Percentiles rank a stretch among this genome's conserved stretches.
Evolutionary conservation across 768 basidiomycete genomes (phyloP).

Genomic region (Tylopilus intermedius): DNA sequence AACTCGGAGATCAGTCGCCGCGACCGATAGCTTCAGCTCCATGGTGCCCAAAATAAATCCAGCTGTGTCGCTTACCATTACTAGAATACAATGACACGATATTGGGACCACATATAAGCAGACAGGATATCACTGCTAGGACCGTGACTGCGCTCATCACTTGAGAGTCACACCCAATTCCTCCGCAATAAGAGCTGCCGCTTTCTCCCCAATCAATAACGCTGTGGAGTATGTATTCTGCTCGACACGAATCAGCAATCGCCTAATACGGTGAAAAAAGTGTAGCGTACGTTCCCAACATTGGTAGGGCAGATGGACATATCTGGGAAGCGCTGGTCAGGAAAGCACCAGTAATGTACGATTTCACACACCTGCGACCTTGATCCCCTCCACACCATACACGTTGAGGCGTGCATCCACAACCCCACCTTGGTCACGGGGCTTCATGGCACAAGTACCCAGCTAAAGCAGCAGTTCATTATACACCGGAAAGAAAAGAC

Average conservation of each 20-base stretch:
- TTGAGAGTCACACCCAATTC: slow-evolving; percentile 30
- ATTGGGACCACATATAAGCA: no score
- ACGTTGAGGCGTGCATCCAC: slow-evolving; percentile 59
- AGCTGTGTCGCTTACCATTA: no score
- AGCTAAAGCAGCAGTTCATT: slow-evolving; percentile 33
- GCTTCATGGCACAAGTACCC: slow-evolving; percentile 69
- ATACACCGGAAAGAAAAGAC: not conserved
- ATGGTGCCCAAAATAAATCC: no score
- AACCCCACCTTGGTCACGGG: slow-evolving; percentile 53
- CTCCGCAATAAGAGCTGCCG: slow-evolving; percentile 53
- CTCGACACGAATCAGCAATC: not conserved
- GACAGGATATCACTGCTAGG: no score
- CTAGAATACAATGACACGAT: no score
- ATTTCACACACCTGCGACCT: slow-evolving; percentile 47
- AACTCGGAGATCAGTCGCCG: no score
- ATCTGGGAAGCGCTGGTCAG: slow-evolving; percentile 19
- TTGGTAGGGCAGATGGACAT: slow-evolving; percentile 33
- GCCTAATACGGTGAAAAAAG: not conserved
- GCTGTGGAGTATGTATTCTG: slow-evolving; percentile 43
- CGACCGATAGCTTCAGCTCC: no score
- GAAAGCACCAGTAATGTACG: no score
- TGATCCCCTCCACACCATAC: slow-evolving; percentile 54
- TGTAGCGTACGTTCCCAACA: slow-evolving; percentile 19
- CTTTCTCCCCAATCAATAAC: slow-evolving; percentile 54
- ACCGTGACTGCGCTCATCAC: not conserved